Base-by-base conservation (phyloP, 192 early-diverging fungal genomes). In the Pilaira anomala region DNA sequence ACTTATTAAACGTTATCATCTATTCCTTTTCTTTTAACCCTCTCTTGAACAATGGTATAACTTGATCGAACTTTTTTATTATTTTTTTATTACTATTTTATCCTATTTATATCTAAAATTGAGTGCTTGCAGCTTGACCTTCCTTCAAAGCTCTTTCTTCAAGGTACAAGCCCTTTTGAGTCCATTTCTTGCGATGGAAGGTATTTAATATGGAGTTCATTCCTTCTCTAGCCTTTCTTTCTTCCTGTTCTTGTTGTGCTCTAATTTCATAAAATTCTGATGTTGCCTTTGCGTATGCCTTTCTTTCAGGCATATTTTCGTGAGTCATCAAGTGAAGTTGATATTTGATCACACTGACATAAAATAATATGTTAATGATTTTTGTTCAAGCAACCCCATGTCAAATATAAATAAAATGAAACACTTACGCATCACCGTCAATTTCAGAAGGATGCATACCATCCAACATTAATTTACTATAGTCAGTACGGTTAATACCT, bases 371-470 rank as follows among this genome's bases (percentile, higher is more conserved):
- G n/a, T n/a, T n/a, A n/a, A n/a, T n/a, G n/a, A n/a, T n/a, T 19
- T 0, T 49, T 25, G 2, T 22, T 26, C 13, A 26, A 25, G 7
- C 16, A n/a, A 1, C 33, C 33, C 1, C 5, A 6, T 36, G 2
- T 3, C 1, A 36, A 36, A 36, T 9, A 36, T 9, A 36, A 36
- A 36, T 36, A 9, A 6, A 50, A 65, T 18, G 46, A 45, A 25
- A 22, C 33, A 76, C 84, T 76, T 86, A 94, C 94, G 79, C 85
- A 81, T 96, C 94, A n/a, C 91, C 94, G 25, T 81, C 87, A 48
- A 94, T 78, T 48, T 83, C 78, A 29, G 73, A 65, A 41, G 77
- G 74, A 30, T 71, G 68, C 68, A 75, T 74, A 13, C 72, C 74
- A 33, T 79, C 65, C 39, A 79, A 65, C 41, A 83, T 26, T n/a